Base-by-base conservation (phyloP, 805 yeast species). In the Grigorovia yakushimaensis region DNA sequence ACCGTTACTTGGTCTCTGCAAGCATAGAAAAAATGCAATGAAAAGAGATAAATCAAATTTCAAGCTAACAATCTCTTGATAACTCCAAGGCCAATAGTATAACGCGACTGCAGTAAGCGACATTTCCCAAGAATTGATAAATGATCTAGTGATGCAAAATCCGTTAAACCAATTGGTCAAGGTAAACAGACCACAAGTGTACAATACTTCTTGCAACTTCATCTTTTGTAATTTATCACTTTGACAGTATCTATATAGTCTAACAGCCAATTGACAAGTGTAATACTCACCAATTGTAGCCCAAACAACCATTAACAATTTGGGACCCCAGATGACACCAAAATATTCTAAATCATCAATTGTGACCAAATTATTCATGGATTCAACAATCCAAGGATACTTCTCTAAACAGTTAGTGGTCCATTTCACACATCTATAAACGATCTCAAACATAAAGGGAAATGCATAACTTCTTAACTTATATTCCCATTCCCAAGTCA, bases 401-500 rank as follows among this genome's bases (percentile, higher is more conserved):
- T 27, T 7, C 33, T 27, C 33, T 10, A 4, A 4, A 27, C 33
- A 7, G 4, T 15, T 27, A 27, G 15, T 7, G 13, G 9, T n/a
- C 4, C 9, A 7, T 3, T 10, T 15, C 9, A 27, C 9, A 7
- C 5, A 13, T 22, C 58, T 44, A 42, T 62, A 65, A 1, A 53
- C 53, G 5, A 58, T 1, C 42, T 65, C 78, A 59, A 85, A 88
- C 1, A 91, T 47, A 40, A 82, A 65, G 0, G 98, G 97, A 55
- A 88, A 91, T 0, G 84, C 64, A 46, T 85, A 82, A 9, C 95
- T 82, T 50, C 99, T 67, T 4, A 93, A 66, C 0, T 81, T 82
- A 43, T 73, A 70, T 21, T 67, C 61, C 98, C 98, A 93, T 65
- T 93, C 99, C 99, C 99, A 93, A 0, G 98, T 88, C 36, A 79